Base-by-base conservation (phyloP, 345 rosid genomes). In the Aquilaria sinensis region DNA sequence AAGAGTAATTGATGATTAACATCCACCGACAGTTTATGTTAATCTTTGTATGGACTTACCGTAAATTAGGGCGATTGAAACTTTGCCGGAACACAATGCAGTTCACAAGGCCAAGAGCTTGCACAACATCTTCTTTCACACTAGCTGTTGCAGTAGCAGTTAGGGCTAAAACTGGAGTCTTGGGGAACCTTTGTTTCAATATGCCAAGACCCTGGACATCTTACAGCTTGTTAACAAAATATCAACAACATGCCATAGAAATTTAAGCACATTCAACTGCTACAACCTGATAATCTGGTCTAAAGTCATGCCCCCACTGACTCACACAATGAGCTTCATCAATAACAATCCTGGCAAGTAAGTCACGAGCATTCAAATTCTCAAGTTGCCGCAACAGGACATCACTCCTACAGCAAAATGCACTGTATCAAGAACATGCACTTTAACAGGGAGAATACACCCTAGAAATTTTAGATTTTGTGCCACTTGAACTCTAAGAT, bases 221-320 rank as follows among this genome's bases (percentile, higher is more conserved):
- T 52, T 66, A 69, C 57, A 47, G 53, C 56, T 66, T 56, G 53
- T 64, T 8, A 49, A 74, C 58, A 57, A 67, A 75, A 30, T 47
- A 65, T 56, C 64, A 58, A 53, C 55, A 56, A 67, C 47, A 65
- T 31, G 49, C 57, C 33, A 50, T 15, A 13, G 14, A 49, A 51
- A 37, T 3, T 37, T 37, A 37, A 3, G 43, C 5, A 37, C 2
- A 69, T 63, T 51, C 50, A 30, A 54, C 62, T 32, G 67, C 67
- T 51, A 65, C 67, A 80, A 94, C 99, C 99, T 88, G 96, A 77
- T 94, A 94, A 77, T 94, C 99, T 23, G 99, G 97, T 79, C 99
- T 88, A 83, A 93, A 93, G 77, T 93, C 99, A 78, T 93, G 99
- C 47, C 99, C 99, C 99, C 99, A 93, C 76, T 93, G 99, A 77